These are phyloP conservation scores for Hymenoscyphus scutula DNA, from an alignment of 2,329 filamentous ascomycete species.

Conservation along the genomic window DNA sequence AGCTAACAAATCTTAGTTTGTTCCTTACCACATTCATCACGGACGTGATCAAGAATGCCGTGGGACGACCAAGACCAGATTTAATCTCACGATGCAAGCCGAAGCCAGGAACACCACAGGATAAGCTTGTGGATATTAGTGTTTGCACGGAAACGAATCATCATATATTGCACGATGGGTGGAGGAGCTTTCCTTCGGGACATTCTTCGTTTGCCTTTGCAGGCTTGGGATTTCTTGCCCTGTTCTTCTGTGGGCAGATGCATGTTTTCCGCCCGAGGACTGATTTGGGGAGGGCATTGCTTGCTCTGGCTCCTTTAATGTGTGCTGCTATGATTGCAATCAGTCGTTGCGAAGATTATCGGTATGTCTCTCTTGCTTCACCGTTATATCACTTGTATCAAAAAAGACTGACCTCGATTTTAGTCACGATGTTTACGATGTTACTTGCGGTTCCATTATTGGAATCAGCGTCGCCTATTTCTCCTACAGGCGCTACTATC, in stretches of 20 bases:
- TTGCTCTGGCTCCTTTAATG: slow-evolving; percentile 58
- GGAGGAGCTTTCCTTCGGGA: slow-evolving; percentile 79
- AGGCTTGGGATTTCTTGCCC: slow-evolving; percentile 70
- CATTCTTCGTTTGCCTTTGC: slow-evolving; percentile 78
- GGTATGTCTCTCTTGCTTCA: slow-evolving; percentile 33
- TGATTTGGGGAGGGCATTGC: slow-evolving; percentile 54
- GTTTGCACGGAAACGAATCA: slow-evolving; percentile 71
- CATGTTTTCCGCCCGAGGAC: slow-evolving; percentile 48
- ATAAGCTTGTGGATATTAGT: slow-evolving; percentile 59
- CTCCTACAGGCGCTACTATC: slow-evolving; percentile 66
- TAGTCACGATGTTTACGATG: slow-evolving; percentile 66
- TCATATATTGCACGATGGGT: slow-evolving; percentile 75
- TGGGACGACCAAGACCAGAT: slow-evolving; percentile 73
- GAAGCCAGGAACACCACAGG: slow-evolving; percentile 43
- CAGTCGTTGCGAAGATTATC: slow-evolving; percentile 66
- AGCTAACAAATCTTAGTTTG: slow-evolving; percentile 41
- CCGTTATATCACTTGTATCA: no score
- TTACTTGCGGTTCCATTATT: slow-evolving; percentile 58
- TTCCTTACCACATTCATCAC: slow-evolving; percentile 80
- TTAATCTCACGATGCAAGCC: slow-evolving; percentile 86
- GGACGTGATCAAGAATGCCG: slow-evolving; percentile 81
- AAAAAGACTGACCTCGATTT: background rate
- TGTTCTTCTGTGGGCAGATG: slow-evolving; percentile 68
- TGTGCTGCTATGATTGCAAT: slow-evolving; percentile 67
- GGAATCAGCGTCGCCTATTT: slow-evolving; percentile 61